A percentile compares a stretch with the other conserved stretches of the same genome.
These are phyloP conservation scores for Metschnikowia santaceciliae DNA, from an alignment of 805 yeast genomes.

Conservation along the genomic window DNA sequence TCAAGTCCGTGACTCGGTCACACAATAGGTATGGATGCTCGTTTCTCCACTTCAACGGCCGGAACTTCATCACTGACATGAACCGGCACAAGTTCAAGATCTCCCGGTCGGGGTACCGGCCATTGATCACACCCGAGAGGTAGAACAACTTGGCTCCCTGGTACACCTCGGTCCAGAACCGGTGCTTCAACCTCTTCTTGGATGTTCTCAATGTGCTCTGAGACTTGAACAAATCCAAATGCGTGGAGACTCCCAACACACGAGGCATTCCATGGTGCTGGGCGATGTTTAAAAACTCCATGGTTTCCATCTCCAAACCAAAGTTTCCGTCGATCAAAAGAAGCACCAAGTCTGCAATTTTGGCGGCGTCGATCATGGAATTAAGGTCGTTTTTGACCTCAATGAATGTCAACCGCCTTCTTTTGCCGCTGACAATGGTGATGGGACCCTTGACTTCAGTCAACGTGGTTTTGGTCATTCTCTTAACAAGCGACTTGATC, in stretches of 20 bases:
- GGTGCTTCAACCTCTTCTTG: conserved; percentile 83
- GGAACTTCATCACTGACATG: conserved; percentile 93
- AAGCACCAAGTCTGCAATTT: conserved; percentile 88
- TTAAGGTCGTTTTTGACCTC: conserved; percentile 92
- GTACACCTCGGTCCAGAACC: conserved; percentile 99
- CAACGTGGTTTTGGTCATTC: conserved; percentile 82
- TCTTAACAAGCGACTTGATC: conserved; percentile 80
- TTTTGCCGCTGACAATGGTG: conserved; percentile 93
- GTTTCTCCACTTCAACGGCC: conserved; percentile 99
- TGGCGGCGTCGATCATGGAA: conserved; percentile 95
- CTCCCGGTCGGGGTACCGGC: conserved; percentile 97
- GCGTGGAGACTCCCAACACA: conserved; percentile 92
- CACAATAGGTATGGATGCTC: conserved; percentile 94
- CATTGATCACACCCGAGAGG: conserved; percentile 91
- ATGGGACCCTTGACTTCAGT: conserved; percentile 92
- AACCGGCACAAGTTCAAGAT: conserved; percentile 87
- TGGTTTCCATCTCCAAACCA: conserved; percentile 99
- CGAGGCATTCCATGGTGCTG: conserved; percentile 99
- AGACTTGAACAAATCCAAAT: conserved; percentile 87
- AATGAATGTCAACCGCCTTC: conserved; percentile 85
- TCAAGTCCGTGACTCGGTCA: conserved; percentile 88
- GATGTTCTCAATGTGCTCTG: conserved; percentile 87
- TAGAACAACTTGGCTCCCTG: conserved; percentile 96
- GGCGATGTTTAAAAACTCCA: conserved; percentile 94
- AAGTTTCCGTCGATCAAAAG: conserved; percentile 93